These are phyloP conservation scores for Cyberlindnera xylosilytica DNA, from an alignment of 805 yeast genomes.

Conservation along the genomic window DNA sequence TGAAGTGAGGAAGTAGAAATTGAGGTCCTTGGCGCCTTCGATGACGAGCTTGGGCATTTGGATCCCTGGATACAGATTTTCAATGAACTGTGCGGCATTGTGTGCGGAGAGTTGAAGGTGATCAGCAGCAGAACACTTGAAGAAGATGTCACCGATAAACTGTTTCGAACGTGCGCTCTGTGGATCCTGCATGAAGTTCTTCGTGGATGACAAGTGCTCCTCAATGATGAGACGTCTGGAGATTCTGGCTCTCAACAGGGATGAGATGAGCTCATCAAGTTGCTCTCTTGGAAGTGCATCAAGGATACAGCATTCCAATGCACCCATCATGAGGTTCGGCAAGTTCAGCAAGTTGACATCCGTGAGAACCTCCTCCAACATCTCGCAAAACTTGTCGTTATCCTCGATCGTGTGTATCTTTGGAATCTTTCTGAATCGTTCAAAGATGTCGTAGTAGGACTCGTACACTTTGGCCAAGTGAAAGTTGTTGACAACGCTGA, in stretches of 20 bases:
- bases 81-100: conserved; percentile 48
- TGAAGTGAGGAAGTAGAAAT: conserved; percentile 79
- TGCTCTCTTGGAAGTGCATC: conserved; percentile 53
- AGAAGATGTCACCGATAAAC: conserved; percentile 74
- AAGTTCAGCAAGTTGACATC: conserved; percentile 79
- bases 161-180: conserved; percentile 43
- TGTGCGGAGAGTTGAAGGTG: conserved; percentile 57
- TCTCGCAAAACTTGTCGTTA: conserved; percentile 67
- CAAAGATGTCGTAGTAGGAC: conserved; percentile 83
- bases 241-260: conserved; percentile 79
- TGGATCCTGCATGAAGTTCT: conserved; percentile 51
- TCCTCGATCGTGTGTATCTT: conserved; percentile 67
- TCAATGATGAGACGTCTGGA: conserved; percentile 88
- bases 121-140: conserved; percentile 70
- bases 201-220: conserved; percentile 81
- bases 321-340: conserved; percentile 92
- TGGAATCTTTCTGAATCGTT: conserved; percentile 73
- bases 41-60: conserved; percentile 70
- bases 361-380: conserved; percentile 57
- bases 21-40: conserved; percentile 66
- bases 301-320: conserved; percentile 71
- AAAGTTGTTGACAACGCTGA: conserved; percentile 76
- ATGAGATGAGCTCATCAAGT: conserved; percentile 71
- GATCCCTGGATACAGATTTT: conserved; percentile 47
- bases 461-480: conserved; percentile 88